Evolutionary conservation across 2,329 filamentous ascomycete genomes (phyloP), one percentile per base, ranked within the genome.

Genomic region (Aspergillus ibericus): DNA sequence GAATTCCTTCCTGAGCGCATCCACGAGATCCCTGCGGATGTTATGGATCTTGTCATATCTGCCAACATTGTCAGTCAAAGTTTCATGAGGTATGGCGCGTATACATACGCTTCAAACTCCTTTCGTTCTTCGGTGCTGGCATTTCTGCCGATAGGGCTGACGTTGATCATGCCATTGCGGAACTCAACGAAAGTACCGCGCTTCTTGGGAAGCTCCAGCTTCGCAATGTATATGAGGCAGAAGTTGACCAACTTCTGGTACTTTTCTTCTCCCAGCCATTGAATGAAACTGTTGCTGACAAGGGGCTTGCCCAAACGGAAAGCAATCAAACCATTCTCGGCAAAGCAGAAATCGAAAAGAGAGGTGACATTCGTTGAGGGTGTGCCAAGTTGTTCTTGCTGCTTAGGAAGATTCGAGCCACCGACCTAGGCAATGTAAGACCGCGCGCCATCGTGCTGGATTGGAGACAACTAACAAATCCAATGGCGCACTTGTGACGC

Each of bases 281-380:
- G 77, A 81, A 98, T 96, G 85, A 98, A 99, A 79, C 86, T 91
- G 78, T 89, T 89, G 70, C 86, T 87, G 1, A 88, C 82, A 58
- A 98, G 85, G 56, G 85, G 83, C 74, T 88, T 78, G 69, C 93
- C 95, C 71, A 93, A 80, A 72, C 92, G 92, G 83, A 85, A 96
- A 44, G 93, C 95, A 1, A 90, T 96, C 67, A 99, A 86, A 10
- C 95, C 95, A 80, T 99, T 99, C 82, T 99, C 95, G 59, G 92
- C 83, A 81, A 99, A 99, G 85, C 90, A 95, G 81, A 91, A 99
- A 82, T 99, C 95, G 82, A 99, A 99, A 70, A 98, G 87, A 62
- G 86, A 82, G 53, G 88, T 92, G 61, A 98, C 93, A 67, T 81
- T 75, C 67, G 88, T 83, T 58, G 83, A 80, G 25, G 84, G 75